Evolutionary conservation across 1,139 yeast species (phyloP), one percentile per base, ranked within the genome.

Genomic region (Protomyces inouyei): DNA sequence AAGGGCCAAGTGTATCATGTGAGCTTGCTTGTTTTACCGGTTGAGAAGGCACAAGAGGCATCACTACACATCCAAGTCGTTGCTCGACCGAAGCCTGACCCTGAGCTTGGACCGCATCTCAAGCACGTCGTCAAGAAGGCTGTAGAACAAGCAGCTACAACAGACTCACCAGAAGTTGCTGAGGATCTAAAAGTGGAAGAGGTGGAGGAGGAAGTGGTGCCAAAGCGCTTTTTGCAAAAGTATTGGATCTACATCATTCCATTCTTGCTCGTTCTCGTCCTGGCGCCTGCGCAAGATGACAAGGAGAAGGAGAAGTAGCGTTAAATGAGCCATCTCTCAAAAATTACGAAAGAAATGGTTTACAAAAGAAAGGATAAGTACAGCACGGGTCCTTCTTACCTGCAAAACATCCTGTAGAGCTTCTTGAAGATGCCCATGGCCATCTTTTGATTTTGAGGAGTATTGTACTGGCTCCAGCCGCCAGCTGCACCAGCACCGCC

Each of bases 201-300:
- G 12, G 64, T 52, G 21, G 64, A 60, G 36, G 64, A 45, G 28
- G 59, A 53, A 32, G 52, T 45, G 48, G 53, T 40, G 2, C 53
- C 43, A 21, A 53, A 60, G 54, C 46, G 59, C 21, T 60, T 54
- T 37, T 18, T 60, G 23, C 64, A 60, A 43, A 60, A 60, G 51
- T 60, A 60, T 59, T 60, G 64, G 64, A 53, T 54, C 43, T 60
- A 54, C 51, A 25, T 40, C 12, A 23, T 60, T 18, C 64, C 64
- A 23, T 12, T 60, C 16, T 18, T 54, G 21, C 28, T 60, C 16
- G 36, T 60, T 14, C 16, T 54, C 43, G 51, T 60, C 54, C 12
- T 51, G 54, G 18, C 54, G 32, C 48, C 48, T 9, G 48, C 48
- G 21, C 23, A n/a, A n/a, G 48, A 43, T 1, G 48, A 43, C n/a